These are phyloP conservation scores for Ceratocystis cacaofunesta DNA, from an alignment of 2,329 filamentous ascomycete genomes.

Conservation along the genomic window DNA sequence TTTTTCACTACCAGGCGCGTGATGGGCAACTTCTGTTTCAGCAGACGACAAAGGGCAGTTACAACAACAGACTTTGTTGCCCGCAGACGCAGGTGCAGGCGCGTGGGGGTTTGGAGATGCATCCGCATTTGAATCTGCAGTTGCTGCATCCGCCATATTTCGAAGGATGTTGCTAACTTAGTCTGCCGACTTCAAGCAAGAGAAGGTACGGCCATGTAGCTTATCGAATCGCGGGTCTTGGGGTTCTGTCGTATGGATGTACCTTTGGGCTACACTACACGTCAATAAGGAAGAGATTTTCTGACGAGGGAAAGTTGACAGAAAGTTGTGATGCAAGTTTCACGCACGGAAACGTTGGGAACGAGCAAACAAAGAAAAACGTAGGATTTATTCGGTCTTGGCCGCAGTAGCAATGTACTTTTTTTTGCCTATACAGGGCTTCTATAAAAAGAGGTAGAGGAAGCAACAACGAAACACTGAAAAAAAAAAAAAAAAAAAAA, in stretches of 20 bases:
- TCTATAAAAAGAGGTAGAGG: neutral
- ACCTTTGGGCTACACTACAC: neutral
- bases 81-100: too few relatives aligned
- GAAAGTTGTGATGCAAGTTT: neutral
- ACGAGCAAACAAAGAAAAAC: neutral
- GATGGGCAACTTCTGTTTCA: neutral
- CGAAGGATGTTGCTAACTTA: neutral
- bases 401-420: neutral
- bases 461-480: neutral
- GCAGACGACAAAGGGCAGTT: neutral
- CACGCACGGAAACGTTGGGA: neutral
- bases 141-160: constrained; percentile 5
- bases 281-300: neutral
- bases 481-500: neutral
- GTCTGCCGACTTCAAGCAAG: neutral
- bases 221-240: neutral
- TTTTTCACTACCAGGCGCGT: neutral
- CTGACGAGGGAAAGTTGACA: neutral
- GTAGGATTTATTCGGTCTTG: constrained; percentile 3
- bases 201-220: constrained; percentile 2
- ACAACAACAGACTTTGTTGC: neutral
- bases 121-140: neutral
- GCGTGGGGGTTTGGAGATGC: neutral
- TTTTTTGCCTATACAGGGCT: neutral
- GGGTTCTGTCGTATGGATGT: neutral